Evolutionary conservation across 306 rosid species (phyloP), one percentile per base, ranked within the genome.

Genomic region (Quercus engelmannii): DNA sequence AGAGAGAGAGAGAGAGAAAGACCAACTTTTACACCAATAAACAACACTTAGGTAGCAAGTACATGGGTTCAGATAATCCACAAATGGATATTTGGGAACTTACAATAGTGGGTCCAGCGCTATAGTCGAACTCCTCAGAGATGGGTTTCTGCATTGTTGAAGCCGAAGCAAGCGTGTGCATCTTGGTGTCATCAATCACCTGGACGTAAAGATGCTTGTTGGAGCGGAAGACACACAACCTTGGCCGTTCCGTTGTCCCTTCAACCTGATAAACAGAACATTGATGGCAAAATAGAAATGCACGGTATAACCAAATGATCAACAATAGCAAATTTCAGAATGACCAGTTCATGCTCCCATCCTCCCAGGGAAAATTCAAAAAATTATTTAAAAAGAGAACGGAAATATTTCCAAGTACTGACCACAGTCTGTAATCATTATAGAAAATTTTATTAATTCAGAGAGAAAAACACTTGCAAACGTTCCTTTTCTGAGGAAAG

Each of bases 201-300:
- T 96, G 99, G 80, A 90, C 99, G 55, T 79, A 91, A 38, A 96
- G 80, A 81, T 96, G 99, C 81, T 96, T 91, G 90, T 96, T 91
- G 82, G 99, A 96, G 46, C 98, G 96, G 86, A 88, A 96, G 46
- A 96, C 96, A 15, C 91, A 81, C 81, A 96, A 80, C 82, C 99
- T 86, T 69, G 99, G 99, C 88, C 99, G 88, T 85, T 96, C 98
- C 0, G 98, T 64, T 76, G 98, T 93, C 82, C 99, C 99, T 85
- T 93, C 99, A 76, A 96, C 92, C 99, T 96, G 78, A 73, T 20
- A 71, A 57, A 57, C 57, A 55, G 76, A 35, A 74, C 51, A 80
- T 74, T 38, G 19, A 83, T 74, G 82, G 61, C 23, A 69, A n/a
- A 74, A 70, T 59, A 49, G 52, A 68, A 21, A 74, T 1, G 20